Percentiles rank a stretch among this genome's conserved stretches.
These are phyloP conservation scores for Periconia sp. DNA, from an alignment of 2,329 filamentous ascomycete species.

Conservation along the genomic window DNA sequence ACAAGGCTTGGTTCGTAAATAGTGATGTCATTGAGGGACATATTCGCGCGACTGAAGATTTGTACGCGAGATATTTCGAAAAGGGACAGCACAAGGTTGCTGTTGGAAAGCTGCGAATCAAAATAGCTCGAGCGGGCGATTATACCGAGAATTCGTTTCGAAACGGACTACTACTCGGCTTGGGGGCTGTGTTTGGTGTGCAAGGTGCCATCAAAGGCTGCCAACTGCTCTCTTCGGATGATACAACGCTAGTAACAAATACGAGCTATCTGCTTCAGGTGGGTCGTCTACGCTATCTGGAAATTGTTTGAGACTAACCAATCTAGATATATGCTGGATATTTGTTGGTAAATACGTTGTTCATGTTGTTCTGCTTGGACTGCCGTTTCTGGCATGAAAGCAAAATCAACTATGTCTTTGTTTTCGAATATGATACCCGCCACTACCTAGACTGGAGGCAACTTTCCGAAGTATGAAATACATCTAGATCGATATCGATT, in stretches of 20 bases:
- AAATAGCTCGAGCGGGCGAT: slow-evolving; percentile 64
- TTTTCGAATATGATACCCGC: slow-evolving; percentile 93
- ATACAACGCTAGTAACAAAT: slow-evolving; percentile 30
- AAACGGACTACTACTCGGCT: slow-evolving; percentile 56
- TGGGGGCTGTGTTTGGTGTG: slow-evolving; percentile 51
- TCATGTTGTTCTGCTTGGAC: slow-evolving; percentile 83
- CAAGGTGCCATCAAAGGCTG: slow-evolving; percentile 51
- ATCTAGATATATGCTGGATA: slow-evolving; percentile 86
- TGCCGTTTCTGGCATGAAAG: slow-evolving; percentile 81
- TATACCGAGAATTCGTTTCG: slow-evolving; percentile 66
- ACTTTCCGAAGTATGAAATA: slow-evolving; percentile 67
- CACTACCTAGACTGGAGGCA: slow-evolving; percentile 90
- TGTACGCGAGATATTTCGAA: slow-evolving; percentile 95
- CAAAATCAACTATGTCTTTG: slow-evolving; percentile 95
- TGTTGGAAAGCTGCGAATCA: slow-evolving; percentile 80
- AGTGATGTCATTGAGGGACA: slow-evolving; percentile 84
- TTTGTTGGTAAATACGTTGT: slow-evolving; percentile 80
- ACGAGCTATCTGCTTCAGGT: slow-evolving; percentile 68
- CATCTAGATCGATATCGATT: background rate
- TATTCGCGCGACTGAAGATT: slow-evolving; percentile 81
- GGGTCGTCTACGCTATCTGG: slow-evolving; percentile 59
- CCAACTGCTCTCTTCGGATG: slow-evolving; percentile 32
- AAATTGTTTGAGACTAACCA: slow-evolving; percentile 39
- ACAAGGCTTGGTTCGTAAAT: slow-evolving; percentile 87
- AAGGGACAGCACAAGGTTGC: slow-evolving; percentile 92